Base-by-base conservation (phyloP, 495 filamentous ascomycete species). In the Tuber calosporum region DNA sequence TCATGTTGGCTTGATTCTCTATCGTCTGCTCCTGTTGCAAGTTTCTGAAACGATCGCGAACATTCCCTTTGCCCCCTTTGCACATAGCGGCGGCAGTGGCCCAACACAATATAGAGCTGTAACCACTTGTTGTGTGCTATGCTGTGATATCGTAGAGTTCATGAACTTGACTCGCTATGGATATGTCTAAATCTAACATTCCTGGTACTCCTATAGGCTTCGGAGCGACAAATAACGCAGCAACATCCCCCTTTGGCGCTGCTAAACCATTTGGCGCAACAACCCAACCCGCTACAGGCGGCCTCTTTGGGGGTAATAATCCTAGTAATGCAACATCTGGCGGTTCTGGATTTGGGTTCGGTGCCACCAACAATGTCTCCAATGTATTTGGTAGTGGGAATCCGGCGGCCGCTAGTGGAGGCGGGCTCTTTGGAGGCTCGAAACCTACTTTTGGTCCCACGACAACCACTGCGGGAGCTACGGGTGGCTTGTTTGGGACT, bases 301-400 rank as follows among this genome's bases (percentile, higher is more conserved):
- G 85, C 22, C 76, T 86, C 34, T 86, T 87, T 72, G 84, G 84
- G 30, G 81, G 81, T 9, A 72, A 80, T 43, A 79, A 81, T 40
- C 80, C 83, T 41, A 84, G 87, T 36, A 84, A 84, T 67, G 84
- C 85, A 48, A 83, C 86, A 43, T 85, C 87, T 69, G 85, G 87
- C n/a, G 86, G 85, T 72, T 13, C 53, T 62, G 84, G 84, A 39
- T 90, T 89, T 79, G 88, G 87, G 53, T 82, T 77, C 69, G 79
- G 79, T 17, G 70, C 42, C 66, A 68, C 72, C 40, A 72, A 73
- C 38, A 62, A 77, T 20, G 42, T 72, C 53, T 74, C 79, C 43
- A 74, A 79, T 36, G 83, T 76, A 45, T 84, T 84, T 74, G 83
- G 83, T 66, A 69, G 66, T 43, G 78, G 76, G 48, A 81, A 80